A percentile compares a stretch with the other conserved stretches of the same genome.
Conservation (phyloP, 306 rosid species). For the Cucurbita pepo region DNA sequence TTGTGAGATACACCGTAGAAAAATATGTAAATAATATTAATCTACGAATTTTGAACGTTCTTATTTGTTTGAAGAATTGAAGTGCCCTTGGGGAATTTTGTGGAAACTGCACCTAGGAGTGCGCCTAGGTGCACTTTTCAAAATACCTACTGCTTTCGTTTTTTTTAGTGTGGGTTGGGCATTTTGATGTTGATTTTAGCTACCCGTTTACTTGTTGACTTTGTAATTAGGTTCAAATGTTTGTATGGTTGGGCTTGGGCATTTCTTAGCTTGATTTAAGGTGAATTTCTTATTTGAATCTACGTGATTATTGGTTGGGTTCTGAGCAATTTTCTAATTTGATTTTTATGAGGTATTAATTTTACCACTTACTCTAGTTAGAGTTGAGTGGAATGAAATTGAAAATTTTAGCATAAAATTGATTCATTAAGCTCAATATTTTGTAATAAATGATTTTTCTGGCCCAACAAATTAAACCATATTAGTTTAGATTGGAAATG, state of each 20-base stretch:
- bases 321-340: neutral
- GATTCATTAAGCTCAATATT: neutral
- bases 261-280: neutral
- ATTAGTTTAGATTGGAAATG: slow-evolving; percentile 1
- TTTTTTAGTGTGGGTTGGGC: neutral
- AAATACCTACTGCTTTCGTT: neutral
- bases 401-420: neutral
- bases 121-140: neutral
- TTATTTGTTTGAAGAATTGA: neutral
- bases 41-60: neutral
- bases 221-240: neutral
- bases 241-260: neutral
- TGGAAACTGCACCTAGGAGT: neutral
- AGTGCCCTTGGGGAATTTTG: neutral
- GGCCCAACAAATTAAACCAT: neutral
- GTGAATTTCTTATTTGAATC: neutral
- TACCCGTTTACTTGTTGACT: neutral
- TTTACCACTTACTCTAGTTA: neutral
- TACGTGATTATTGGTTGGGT: neutral
- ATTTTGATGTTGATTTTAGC: neutral
- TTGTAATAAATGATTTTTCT: neutral
- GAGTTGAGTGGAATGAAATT: neutral
- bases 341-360: neutral
- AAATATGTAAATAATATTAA: neutral
- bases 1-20: neutral